Conservation (phyloP, 225 moss, liverwort and hornwort species). For the Rhytidiadelphus loreus region DNA sequence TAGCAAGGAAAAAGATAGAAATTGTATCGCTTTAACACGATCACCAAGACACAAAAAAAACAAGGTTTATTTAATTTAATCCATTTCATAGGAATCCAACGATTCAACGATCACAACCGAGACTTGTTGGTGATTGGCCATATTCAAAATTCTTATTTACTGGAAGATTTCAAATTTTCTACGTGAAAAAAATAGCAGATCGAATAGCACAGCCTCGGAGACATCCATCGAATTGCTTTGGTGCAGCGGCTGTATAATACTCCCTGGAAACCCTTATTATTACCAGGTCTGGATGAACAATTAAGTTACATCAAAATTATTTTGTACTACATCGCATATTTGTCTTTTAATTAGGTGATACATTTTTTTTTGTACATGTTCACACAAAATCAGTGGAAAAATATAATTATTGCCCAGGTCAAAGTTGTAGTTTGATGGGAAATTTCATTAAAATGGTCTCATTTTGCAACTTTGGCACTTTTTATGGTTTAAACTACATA, state of each 20-base stretch:
- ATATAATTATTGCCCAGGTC: too few species aligned
- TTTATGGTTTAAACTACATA: too few species aligned
- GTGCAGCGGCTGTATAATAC: background rate
- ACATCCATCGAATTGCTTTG: too few species aligned
- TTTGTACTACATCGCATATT: background rate
- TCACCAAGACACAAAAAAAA: background rate
- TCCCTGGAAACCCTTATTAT: background rate
- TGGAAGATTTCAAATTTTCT: background rate
- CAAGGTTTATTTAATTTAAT: background rate
- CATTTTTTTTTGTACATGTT: background rate
- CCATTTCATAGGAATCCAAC: background rate
- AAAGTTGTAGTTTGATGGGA: too few species aligned
- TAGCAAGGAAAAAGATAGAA: too few species aligned
- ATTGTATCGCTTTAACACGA: too few species aligned
- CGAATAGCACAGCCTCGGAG: too few species aligned
- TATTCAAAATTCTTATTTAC: background rate
- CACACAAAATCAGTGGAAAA: background rate
- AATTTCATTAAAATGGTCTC: too few species aligned
- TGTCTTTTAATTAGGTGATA: too few species aligned
- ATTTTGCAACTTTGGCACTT: too few species aligned
- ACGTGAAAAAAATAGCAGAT: background rate
- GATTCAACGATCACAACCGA: background rate
- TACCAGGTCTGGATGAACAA: background rate
- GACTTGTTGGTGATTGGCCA: background rate
- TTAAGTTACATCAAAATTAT: too few species aligned